phyloP scores from a whole-genome alignment of 177 flowering plant genomes.

The Vitis hybrid region DNA sequence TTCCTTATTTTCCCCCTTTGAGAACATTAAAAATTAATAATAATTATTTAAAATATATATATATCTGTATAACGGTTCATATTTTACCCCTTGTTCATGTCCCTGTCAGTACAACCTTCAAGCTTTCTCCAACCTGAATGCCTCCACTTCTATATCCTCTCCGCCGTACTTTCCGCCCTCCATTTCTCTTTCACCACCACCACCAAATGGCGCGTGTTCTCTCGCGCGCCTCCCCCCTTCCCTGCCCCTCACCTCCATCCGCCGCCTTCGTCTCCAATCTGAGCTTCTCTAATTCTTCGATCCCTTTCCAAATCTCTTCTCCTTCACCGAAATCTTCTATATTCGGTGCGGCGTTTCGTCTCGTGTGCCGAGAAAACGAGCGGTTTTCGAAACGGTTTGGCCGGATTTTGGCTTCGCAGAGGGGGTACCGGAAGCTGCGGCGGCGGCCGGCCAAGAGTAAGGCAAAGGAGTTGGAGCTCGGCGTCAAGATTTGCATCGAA shows the following conservation, averaged over 20 bases:
- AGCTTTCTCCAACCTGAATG: too few species aligned
- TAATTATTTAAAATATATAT: too few species aligned
- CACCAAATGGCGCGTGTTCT: background rate
- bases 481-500: conserved; percentile 75
- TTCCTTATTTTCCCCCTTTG: too few species aligned
- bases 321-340: conserved; percentile 13
- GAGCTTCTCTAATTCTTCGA: background rate
- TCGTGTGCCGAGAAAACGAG: conserved; percentile 20
- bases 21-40: too few species aligned
- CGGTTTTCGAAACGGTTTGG: conserved; percentile 12
- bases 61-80: too few species aligned
- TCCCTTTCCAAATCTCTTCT: conserved; percentile 13
- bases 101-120: too few species aligned
- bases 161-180: conserved; percentile 11
- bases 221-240: background rate
- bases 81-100: too few species aligned
- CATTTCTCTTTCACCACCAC: background rate
- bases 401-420: conserved; percentile 30
- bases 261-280: background rate
- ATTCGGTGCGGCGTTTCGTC: conserved; percentile 25
- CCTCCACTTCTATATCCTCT: too few species aligned
- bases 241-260: conserved; percentile 8
- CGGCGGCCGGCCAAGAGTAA: conserved; percentile 40
- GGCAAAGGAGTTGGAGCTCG: conserved; percentile 73
- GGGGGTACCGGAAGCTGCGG: conserved; percentile 64